A percentile compares a stretch with the other conserved stretches of the same genome.
phyloP scores from a whole-genome alignment of 176 grass and related monocot genomes.

The Paspalum notatum region DNA sequence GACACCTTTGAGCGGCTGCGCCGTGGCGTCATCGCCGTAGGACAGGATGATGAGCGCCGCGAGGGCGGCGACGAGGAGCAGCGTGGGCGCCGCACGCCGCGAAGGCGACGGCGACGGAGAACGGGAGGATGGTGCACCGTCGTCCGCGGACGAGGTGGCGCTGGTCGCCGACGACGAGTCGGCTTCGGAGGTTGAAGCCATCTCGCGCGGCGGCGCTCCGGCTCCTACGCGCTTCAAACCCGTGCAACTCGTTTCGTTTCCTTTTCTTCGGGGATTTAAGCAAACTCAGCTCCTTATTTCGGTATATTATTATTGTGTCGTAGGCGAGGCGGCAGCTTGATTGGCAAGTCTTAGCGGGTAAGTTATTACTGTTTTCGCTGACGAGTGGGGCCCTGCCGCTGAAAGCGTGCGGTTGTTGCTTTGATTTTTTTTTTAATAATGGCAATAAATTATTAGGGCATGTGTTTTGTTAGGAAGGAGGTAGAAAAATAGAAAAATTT shows the following conservation, averaged over 20 bases:
- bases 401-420: too few relatives aligned
- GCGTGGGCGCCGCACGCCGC: constrained; percentile 40
- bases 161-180: constrained; percentile 23
- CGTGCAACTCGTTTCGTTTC: background rate
- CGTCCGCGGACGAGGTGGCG: background rate
- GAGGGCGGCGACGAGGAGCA: constrained; percentile 54
- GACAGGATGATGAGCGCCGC: constrained; percentile 54
- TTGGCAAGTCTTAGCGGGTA: too few relatives aligned
- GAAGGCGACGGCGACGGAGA: background rate
- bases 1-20: constrained; percentile 36
- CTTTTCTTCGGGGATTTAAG: background rate
- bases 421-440: too few relatives aligned
- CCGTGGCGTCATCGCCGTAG: constrained; percentile 40
- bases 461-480: too few relatives aligned
- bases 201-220: constrained; percentile 39
- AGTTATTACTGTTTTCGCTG: too few relatives aligned
- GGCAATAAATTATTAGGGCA: too few relatives aligned
- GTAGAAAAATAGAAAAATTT: too few relatives aligned
- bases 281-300: background rate
- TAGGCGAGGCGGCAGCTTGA: too few relatives aligned
- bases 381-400: too few relatives aligned
- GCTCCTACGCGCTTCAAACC: background rate
- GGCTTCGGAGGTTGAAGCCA: constrained; percentile 22
- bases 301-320: too few relatives aligned
- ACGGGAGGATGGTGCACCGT: background rate